Base-by-base conservation (phyloP, 306 rosid genomes). In the Inga laurina region DNA sequence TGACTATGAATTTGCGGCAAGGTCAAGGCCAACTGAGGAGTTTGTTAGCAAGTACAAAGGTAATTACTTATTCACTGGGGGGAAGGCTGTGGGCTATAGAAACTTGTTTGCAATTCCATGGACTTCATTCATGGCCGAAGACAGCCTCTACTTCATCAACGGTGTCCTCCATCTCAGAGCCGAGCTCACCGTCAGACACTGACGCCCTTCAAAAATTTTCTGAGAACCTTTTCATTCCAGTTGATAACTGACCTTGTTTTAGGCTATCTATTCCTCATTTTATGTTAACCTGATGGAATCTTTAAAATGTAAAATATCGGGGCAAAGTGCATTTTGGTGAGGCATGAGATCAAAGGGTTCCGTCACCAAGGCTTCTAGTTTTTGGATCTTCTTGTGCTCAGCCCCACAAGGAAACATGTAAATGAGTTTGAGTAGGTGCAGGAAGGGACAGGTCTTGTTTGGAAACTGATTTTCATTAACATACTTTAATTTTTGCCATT, bases 141-240 rank as follows among this genome's bases (percentile, higher is more conserved):
- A 97, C 43, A 87, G 99, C 82, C 93, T 21, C 41, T 92, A 87
- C 91, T 97, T 97, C 81, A 89, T 97, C 56, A 94, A 97, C 16
- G 98, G 97, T 3, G 97, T 97, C 54, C 98, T 97, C 37, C 97
- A 97, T 84, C 98, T 97, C 19, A 88, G 90, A 91, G 99, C 99
- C 2, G 99, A 94, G 86, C 99, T 97, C 79, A 92, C 97, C 64
- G 90, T 97, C 86, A 89, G 86, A 81, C 92, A 82, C 61, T 92
- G 92, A 92, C 82, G 62, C n/a, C 67, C 41, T 18, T 19, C 48
- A 61, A 61, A 16, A 24, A 7, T 13, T 39, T 39, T 76, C 10
- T 68, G 65, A 80, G 61, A 78, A 64, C 82, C 10, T 43, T 75
- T 64, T 57, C 22, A 57, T 76, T 85, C 34, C 30, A 56, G 74